Conservation (phyloP, 768 basidiomycete species). For the Boletus speciosus region DNA sequence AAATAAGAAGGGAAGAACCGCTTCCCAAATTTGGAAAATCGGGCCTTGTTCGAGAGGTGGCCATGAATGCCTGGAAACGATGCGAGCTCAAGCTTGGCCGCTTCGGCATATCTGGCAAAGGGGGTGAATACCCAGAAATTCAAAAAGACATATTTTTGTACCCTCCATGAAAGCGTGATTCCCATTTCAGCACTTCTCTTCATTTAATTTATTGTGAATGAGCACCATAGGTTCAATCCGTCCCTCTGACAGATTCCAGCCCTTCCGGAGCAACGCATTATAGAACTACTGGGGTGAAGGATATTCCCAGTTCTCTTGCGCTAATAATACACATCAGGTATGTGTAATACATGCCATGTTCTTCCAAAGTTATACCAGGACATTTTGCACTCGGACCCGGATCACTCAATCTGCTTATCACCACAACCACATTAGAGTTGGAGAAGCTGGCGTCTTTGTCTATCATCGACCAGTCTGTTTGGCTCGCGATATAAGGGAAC, state of each 20-base stretch:
- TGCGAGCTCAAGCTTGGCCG: constrained; percentile 4
- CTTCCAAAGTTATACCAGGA: too few relatives aligned
- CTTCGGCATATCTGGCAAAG: constrained; percentile 2
- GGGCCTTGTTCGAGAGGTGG: constrained; percentile 14
- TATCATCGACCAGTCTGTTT: too few relatives aligned
- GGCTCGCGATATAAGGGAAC: neutral
- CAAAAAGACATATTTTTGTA: neutral
- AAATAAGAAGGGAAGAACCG: constrained; percentile 6
- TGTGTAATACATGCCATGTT: too few relatives aligned
- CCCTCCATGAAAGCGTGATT: constrained; percentile 15
- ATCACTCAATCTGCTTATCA: too few relatives aligned
- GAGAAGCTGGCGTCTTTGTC: too few relatives aligned
- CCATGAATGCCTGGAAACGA: constrained; percentile 15
- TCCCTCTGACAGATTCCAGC: constrained; percentile 3
- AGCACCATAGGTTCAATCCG: constrained; percentile 2
- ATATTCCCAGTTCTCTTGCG: constrained; percentile 11
- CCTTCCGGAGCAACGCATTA: constrained; percentile 11
- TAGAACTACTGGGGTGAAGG: constrained; percentile 15
- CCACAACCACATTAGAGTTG: too few relatives aligned
- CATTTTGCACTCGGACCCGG: too few relatives aligned
- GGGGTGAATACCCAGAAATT: neutral
- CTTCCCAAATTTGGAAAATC: neutral
- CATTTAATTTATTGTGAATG: constrained; percentile 11
- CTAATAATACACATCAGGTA: neutral
- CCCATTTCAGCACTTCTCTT: constrained; percentile 12